Evolutionary conservation across 2,329 filamentous ascomycete genomes (phyloP).

Genomic region (Colletotrichum filicis): DNA sequence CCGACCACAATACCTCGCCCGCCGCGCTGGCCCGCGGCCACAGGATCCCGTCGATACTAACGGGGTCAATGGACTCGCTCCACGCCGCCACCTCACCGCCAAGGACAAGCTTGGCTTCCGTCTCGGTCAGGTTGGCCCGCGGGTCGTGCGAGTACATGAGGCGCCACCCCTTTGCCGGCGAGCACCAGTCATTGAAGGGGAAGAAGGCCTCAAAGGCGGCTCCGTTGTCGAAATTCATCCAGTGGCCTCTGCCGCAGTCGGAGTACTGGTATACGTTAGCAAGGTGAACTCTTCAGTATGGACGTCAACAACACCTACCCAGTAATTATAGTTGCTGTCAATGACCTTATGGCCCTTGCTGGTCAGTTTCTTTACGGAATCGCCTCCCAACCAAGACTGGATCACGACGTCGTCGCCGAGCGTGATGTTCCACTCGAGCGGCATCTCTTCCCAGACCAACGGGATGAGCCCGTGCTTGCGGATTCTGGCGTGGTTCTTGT

Average conservation of each 20-base stretch:
- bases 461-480: conserved; percentile 73
- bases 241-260: conserved; percentile 84
- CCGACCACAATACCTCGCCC: conserved; percentile 85
- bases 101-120: conserved; percentile 74
- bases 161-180: conserved; percentile 83
- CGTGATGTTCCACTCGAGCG: conserved; percentile 80
- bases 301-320: conserved; percentile 61
- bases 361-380: conserved; percentile 70
- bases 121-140: conserved; percentile 67
- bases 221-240: conserved; percentile 76
- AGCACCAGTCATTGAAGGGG: conserved; percentile 85
- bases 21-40: conserved; percentile 83
- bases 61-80: conserved; percentile 81
- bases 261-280: conserved; percentile 67
- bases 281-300: too few relatives aligned
- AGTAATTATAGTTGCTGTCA: conserved; percentile 81
- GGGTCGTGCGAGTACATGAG: conserved; percentile 86
- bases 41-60: conserved; percentile 79
- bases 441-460: conserved; percentile 90
- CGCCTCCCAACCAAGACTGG: conserved; percentile 79
- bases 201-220: conserved; percentile 62
- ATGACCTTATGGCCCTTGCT: conserved; percentile 76
- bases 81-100: conserved; percentile 87
- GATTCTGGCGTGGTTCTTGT: conserved; percentile 75
- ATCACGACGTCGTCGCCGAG: conserved; percentile 78